Base-by-base conservation (phyloP, 148 eudicot genomes). In the Cornus suecica region DNA sequence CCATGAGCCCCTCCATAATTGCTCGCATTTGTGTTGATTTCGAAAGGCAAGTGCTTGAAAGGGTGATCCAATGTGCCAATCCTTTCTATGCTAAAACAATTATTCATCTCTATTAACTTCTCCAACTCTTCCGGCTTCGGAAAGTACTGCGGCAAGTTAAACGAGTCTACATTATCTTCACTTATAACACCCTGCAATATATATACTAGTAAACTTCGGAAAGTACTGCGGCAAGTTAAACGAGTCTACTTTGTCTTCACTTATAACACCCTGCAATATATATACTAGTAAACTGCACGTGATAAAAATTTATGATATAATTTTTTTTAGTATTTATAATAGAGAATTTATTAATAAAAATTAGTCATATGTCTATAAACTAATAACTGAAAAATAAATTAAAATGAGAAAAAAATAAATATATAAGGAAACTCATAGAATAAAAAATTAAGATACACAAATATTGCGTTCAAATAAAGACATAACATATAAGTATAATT, bases 221-320 rank as follows among this genome's bases (percentile, higher is more conserved):
- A 34, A 72, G 34, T 78, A 78, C 20, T 65, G 31, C 10, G 76
- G 81, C 28, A 78, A 54, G 66, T 78, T 78, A 72, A 78, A 78
- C 1, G 72, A n/a, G 58, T 78, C 81, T 34, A 78, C 76, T 37
- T 27, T 65, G 24, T 60, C 65, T 67, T 78, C 60, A 51, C 66
- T 31, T 0, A 66, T 0, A 32, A 3, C 14, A 54, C 81, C 81
- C 76, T 78, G 67, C 41, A 34, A n/a, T n/a, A n/a, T n/a, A n/a
- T n/a, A n/a, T n/a, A n/a, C n/a, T n/a, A n/a, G n/a, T n/a, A n/a
- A n/a, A n/a, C n/a, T n/a, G n/a, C n/a, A n/a, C n/a, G n/a, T n/a
- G n/a, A n/a, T n/a, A n/a, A n/a, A n/a, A n/a, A n/a, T n/a, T n/a
- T n/a, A n/a, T n/a, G n/a, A n/a, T n/a, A n/a, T 42, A 42, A 42